Evolutionary conservation across 306 rosid species (phyloP), one percentile per base, ranked within the genome.

Genomic region (Rosa chinensis): DNA sequence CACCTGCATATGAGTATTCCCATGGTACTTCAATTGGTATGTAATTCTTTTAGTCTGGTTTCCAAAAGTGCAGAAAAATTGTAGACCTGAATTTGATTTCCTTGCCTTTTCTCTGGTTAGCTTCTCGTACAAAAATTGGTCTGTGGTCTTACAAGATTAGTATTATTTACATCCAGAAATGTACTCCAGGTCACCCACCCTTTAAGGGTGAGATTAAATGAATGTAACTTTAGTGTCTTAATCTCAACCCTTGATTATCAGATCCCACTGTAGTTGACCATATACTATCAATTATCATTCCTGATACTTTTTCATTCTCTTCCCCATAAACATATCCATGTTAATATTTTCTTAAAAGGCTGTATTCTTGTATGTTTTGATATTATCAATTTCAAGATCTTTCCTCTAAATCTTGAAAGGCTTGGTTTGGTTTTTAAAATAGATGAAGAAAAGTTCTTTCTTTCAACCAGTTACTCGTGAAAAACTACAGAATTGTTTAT

Each of bases 1-100:
- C 97, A 94, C 84, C 91, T 94, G 58, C 97, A 92, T 86, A 94
- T 94, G 98, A 94, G 98, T 85, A 85, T 94, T 90, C 87, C 97
- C 52, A 94, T 94, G 98, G 91, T 87, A 72, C 92, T 94, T 89
- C 97, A 94, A 84, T 82, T 94, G 97, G 97, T 94, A 89, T 75
- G 96, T 73, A 85, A 78, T 61, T 10, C 39, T 80, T 14, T 37
- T 32, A 52, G 48, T n/a, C 5, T 35, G 32, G 23, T 56, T 56
- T 5, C 68, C 17, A 11, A 5, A 5, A n/a, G 21, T 64, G n/a
- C 4, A 1, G 8, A 32, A 74, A 11, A 52, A 8, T 55, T 21
- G 52, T 9, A 21, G 40, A 74, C 52, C 42, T 58, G 16, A 74
- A 40, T 21, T 53, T 73, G 35, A 10, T 58, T 21, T n/a, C 69